These are phyloP conservation scores for Xylaria cubensis DNA, from an alignment of 495 filamentous ascomycete genomes.

Conservation along the genomic window DNA sequence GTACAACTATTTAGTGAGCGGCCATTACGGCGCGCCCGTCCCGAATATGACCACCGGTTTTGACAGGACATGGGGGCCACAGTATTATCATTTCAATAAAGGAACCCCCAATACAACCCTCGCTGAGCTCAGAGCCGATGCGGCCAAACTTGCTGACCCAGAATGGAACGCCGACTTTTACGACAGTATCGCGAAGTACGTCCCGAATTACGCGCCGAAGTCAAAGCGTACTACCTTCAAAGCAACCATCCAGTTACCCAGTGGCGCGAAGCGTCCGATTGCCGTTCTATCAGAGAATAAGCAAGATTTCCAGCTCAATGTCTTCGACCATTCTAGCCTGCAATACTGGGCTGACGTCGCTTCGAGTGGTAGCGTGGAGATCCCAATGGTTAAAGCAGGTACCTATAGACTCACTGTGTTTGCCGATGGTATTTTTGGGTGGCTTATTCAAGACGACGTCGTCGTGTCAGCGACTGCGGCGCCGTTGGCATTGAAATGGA, in stretches of 20 bases:
- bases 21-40: conserved; percentile 62
- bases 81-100: conserved; percentile 65
- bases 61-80: conserved; percentile 63
- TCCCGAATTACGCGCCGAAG: conserved; percentile 59
- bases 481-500: conserved; percentile 44
- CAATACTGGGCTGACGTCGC: conserved; percentile 65
- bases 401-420: conserved; percentile 63
- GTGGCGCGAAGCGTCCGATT: conserved; percentile 51
- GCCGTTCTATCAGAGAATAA: conserved; percentile 59
- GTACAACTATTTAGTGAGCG: conserved; percentile 53
- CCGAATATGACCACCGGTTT: conserved; percentile 67
- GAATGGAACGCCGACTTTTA: conserved; percentile 62
- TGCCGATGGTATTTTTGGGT: conserved; percentile 62
- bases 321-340: conserved; percentile 52
- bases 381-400: conserved; percentile 57
- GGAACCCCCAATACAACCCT: conserved; percentile 45
- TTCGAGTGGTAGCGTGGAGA: conserved; percentile 50
- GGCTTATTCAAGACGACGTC: conserved; percentile 42
- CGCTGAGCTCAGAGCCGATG: conserved; percentile 54
- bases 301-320: conserved; percentile 65
- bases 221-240: conserved; percentile 50
- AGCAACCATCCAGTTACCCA: conserved; percentile 54
- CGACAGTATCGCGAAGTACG: conserved; percentile 61
- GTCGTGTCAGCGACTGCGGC: conserved; percentile 41
- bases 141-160: conserved; percentile 51